Evolutionary conservation across 1,139 yeast species (phyloP), one percentile per base, ranked within the genome.

Genomic region (Kluyveromyces sp.): DNA sequence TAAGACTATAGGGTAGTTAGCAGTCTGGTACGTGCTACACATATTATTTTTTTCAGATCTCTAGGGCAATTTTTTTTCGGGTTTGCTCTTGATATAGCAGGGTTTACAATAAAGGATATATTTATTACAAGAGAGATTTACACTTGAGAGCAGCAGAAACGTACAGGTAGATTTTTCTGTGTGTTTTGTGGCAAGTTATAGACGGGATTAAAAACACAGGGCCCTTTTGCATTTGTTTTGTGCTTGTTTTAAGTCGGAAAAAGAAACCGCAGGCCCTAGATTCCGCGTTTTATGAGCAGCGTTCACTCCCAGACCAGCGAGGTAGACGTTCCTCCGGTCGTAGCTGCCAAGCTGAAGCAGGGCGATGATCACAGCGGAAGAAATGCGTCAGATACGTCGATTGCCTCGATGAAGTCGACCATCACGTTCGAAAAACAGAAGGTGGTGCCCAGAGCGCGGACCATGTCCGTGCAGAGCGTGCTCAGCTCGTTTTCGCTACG

Each of bases 391-490:
- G 45, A 44, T 34, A 40, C 51, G 35, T 46, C 50, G 28, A 42
- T 52, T 41, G 44, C 43, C 42, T 45, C 57, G 41, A 41, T 47
- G 46, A 39, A 46, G n/a, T 50, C 54, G n/a, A 52, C 60, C n/a
- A 50, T 58, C 8, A 64, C 68, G 22, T 78, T 78, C 63, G 75
- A 74, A 53, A 78, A 78, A 61, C 56, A 54, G 46, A 73, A 75
- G 49, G 72, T 74, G 36, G 68, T 75, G 16, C 71, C 71, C 16
- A 70, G 74, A 46, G 67, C 72, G 31, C 65, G 83, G 44, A 71
- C 81, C 1, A 82, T 76, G 53, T 74, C 79, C n/a, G 75, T 76
- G 39, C 84, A 78, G 56, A 74, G 80, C 40, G 83, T 78, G n/a
- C 65, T 79, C 45, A 76, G 82, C 30, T 73, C 79, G 20, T 80